Base-by-base conservation (phyloP, 1,284 basidiomycete genomes). In the Cryptococcus sp. region DNA sequence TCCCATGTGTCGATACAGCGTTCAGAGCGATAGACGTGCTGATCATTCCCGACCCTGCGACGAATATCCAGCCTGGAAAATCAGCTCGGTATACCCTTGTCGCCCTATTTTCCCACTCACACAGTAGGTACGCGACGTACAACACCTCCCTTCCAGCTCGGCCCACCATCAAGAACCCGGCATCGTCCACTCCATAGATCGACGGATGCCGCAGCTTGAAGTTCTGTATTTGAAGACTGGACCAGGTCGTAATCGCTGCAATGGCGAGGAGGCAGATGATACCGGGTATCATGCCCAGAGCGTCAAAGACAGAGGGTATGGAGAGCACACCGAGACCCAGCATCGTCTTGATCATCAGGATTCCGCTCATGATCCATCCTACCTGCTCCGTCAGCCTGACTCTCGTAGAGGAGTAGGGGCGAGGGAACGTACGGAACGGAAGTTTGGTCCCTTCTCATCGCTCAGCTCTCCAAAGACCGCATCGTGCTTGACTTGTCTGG, bases 11-110 rank as follows among this genome's bases (percentile, higher is more conserved):
- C n/a, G 46, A 47, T 23, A 75, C 58, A 24, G 74, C 68, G 62
- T 75, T 75, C 39, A 75, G 58, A 0, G 73, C 68, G 41, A 71
- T 69, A 9, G 69, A 64, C 24, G 72, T 52, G 19, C 63, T 59
- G 33, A 74, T 47, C 49, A 60, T 56, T 5, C 62, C 59, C 22
- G 59, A 61, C 9, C 62, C 66, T 26, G 59, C 62, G 23, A 61
- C 56, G 26, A 56, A 57, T 18, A 52, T 49, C 31, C 52, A 47
- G 23, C 34, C 46, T 47, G 32, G 5, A 19, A 39, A 9, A 34
- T 38, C 7, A 38, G 37, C 23, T 23, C 11, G 16, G 19, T 9
- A 10, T 37, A 18, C 10, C 35, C 7, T 22, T 5, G 5, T 25
- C 14, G 33, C 18, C 31, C 31, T 35, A 7, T 5, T 45, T 9